phyloP scores from a whole-genome alignment of 306 rosid species.

The Sesbania bispinosa region DNA sequence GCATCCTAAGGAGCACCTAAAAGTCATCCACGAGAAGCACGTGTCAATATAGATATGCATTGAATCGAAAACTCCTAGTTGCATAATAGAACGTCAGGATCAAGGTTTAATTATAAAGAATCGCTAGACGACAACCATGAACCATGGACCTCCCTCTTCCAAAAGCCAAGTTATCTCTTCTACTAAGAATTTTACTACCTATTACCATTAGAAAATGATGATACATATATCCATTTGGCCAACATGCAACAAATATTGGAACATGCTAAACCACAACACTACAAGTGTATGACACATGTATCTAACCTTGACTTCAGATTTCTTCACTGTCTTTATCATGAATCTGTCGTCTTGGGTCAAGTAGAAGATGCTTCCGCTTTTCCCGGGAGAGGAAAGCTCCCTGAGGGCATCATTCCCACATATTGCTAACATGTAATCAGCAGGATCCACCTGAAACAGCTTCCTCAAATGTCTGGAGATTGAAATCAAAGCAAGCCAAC shows the following conservation, averaged over 20 bases:
- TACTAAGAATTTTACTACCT: neutral
- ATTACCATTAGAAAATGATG: neutral
- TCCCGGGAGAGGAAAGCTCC: conserved; percentile 83
- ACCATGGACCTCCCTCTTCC: neutral
- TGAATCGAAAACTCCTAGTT: neutral
- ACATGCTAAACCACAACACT: conserved; percentile 15
- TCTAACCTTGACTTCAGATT: conserved; percentile 94
- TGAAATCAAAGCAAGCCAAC: conserved; percentile 5
- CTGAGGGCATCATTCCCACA: conserved; percentile 49
- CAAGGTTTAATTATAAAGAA: neutral
- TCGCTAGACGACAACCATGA: neutral
- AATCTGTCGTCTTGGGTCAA: conserved; percentile 94
- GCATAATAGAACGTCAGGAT: neutral
- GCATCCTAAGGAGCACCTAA: conserved; percentile 97
- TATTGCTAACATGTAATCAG: conserved; percentile 51
- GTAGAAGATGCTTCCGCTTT: conserved; percentile 92
- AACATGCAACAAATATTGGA: no score
- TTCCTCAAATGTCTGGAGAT: conserved; percentile 69
- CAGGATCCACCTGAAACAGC: conserved; percentile 52
- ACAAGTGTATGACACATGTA: conserved; percentile 10
- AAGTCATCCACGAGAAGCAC: conserved; percentile 15
- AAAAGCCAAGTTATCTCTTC: neutral
- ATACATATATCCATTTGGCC: neutral
- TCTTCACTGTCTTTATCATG: conserved; percentile 97
- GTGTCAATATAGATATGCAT: conserved; percentile 1